A percentile compares a stretch with the other conserved stretches of the same genome.
phyloP scores from a whole-genome alignment of 1,284 basidiomycete genomes.

The Tilletia indica region DNA sequence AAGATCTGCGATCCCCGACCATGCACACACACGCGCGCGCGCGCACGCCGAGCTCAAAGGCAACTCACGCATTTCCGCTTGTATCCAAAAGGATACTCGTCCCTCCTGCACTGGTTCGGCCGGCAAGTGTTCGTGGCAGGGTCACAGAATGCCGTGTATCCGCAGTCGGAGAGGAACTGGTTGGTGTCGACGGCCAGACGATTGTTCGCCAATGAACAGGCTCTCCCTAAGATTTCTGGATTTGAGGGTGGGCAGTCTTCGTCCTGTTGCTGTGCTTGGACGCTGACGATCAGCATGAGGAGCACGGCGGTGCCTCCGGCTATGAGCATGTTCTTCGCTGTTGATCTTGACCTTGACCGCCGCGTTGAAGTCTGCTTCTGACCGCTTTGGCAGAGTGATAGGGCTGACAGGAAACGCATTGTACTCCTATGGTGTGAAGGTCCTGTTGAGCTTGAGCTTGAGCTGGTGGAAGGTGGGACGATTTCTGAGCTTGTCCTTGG shows the following conservation, averaged over 20 bases:
- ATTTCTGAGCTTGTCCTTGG: too few species aligned
- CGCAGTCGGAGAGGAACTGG: constrained; percentile 21
- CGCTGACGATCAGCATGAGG: background rate
- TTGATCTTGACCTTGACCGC: too few species aligned
- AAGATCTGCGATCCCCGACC: too few species aligned
- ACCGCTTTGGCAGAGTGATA: too few species aligned
- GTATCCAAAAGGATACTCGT: constrained; percentile 21
- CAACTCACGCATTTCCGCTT: constrained; percentile 18
- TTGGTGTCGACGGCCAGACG: constrained; percentile 19
- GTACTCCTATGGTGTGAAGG: too few species aligned
- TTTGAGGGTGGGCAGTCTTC: background rate
- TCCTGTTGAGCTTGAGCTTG: too few species aligned
- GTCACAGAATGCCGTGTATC: constrained; percentile 19
- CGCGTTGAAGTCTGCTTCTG: too few species aligned
- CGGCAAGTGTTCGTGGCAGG: constrained; percentile 8
- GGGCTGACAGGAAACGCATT: too few species aligned
- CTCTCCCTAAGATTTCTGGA: constrained; percentile 5
- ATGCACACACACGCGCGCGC: background rate
- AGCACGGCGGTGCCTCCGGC: background rate
- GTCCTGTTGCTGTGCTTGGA: background rate
- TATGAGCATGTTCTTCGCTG: too few species aligned
- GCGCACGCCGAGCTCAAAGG: background rate
- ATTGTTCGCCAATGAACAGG: constrained; percentile 15
- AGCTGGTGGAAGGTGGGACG: too few species aligned
- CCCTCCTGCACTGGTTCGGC: constrained; percentile 19